phyloP scores from a whole-genome alignment of 2,329 filamentous ascomycete species.

The Xenosphaeropsis pyriputrescens region DNA sequence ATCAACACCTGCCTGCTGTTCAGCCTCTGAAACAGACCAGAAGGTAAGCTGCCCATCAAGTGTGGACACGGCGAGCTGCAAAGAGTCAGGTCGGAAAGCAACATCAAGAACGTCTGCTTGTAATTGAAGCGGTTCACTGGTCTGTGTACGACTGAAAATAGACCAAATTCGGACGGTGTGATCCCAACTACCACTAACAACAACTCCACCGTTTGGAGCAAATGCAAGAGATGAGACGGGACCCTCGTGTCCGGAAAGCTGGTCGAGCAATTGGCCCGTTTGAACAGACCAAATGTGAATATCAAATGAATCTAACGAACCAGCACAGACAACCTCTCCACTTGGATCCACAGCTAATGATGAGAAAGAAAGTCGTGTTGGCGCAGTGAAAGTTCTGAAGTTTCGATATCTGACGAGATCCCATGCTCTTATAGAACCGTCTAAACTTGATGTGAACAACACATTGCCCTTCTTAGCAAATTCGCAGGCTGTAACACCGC shows the following conservation, averaged over 20 bases:
- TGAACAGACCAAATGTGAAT: conserved; percentile 98
- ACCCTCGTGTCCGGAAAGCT: conserved; percentile 82
- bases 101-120: conserved; percentile 83
- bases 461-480: conserved; percentile 94
- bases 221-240: conserved; percentile 84
- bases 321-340: conserved; percentile 89
- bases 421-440: conserved; percentile 91
- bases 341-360: conserved; percentile 94
- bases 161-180: conserved; percentile 92
- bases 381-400: conserved; percentile 93
- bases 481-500: conserved; percentile 84
- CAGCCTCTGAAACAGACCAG: conserved; percentile 81
- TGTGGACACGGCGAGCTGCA: conserved; percentile 82
- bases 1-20: conserved; percentile 76
- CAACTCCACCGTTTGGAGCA: conserved; percentile 66
- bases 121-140: conserved; percentile 82
- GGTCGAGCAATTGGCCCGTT: conserved; percentile 87
- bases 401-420: conserved; percentile 92
- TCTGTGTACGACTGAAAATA: conserved; percentile 86
- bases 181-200: conserved; percentile 94
- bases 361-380: conserved; percentile 80
- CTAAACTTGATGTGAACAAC: conserved; percentile 85
- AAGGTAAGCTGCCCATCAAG: conserved; percentile 90
- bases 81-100: conserved; percentile 76
- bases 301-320: conserved; percentile 90